A percentile compares a stretch with the other conserved stretches of the same genome.
These are phyloP conservation scores for Knufia petricola DNA, from an alignment of 2,329 filamentous ascomycete species.

Conservation along the genomic window DNA sequence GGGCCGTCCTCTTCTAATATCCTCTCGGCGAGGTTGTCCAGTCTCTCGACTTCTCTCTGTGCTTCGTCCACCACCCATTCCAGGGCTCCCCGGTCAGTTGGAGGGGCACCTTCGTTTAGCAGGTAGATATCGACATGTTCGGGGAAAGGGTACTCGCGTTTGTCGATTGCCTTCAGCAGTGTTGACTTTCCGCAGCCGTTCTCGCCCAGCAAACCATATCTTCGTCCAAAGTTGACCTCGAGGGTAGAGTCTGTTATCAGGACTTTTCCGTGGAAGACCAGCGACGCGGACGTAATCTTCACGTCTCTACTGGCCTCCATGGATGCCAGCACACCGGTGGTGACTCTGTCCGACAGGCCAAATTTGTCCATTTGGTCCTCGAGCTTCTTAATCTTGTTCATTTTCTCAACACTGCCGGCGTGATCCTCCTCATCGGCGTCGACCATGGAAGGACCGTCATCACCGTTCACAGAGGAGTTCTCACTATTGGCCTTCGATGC, in stretches of 20 bases:
- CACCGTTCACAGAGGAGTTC: constrained; percentile 59
- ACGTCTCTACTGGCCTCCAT: constrained; percentile 79
- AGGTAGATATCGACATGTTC: constrained; percentile 98
- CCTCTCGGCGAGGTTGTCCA: constrained; percentile 81
- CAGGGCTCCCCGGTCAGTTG: constrained; percentile 77
- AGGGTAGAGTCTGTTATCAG: constrained; percentile 88
- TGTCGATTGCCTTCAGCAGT: constrained; percentile 87
- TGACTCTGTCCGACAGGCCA: constrained; percentile 93
- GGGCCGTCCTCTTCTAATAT: constrained; percentile 87
- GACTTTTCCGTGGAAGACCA: constrained; percentile 97
- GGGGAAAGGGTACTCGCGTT: constrained; percentile 89
- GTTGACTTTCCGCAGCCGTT: constrained; percentile 99
- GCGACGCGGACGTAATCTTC: constrained; percentile 86
- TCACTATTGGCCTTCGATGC: constrained; percentile 38
- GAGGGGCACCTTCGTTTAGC: constrained; percentile 90
- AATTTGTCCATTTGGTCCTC: constrained; percentile 91
- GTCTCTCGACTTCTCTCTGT: constrained; percentile 78
- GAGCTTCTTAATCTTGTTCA: constrained; percentile 75
- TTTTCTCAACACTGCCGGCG: constrained; percentile 61
- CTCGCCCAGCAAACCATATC: constrained; percentile 92
- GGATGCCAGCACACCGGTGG: constrained; percentile 89
- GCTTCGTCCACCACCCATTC: constrained; percentile 97
- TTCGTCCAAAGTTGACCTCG: constrained; percentile 83
- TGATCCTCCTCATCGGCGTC: constrained; percentile 55
- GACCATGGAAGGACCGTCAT: constrained; percentile 52